phyloP scores from a whole-genome alignment of 2,329 filamentous ascomycete genomes.

The Biscogniauxia marginata region DNA sequence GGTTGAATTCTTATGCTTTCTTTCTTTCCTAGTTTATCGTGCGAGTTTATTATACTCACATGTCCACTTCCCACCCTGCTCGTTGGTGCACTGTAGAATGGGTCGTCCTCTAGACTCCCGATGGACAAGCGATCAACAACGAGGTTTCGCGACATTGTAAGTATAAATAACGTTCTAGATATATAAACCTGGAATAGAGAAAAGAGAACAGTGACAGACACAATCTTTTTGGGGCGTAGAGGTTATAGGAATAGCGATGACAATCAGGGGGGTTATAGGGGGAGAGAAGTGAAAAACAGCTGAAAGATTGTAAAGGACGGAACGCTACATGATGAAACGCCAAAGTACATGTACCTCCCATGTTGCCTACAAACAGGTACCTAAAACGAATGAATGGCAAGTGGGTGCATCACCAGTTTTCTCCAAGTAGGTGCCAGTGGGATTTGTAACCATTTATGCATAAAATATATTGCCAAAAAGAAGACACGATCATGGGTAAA shows the following conservation, averaged over 20 bases:
- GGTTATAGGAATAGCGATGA: not conserved
- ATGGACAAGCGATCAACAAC: constrained; percentile 8
- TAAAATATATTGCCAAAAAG: too few species aligned
- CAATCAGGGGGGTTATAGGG: too few species aligned
- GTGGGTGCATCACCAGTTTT: too few species aligned
- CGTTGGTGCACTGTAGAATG: constrained; percentile 27
- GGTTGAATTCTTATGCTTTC: constrained; percentile 1
- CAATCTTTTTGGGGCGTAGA: not conserved
- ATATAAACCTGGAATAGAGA: not conserved
- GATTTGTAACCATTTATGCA: too few species aligned
- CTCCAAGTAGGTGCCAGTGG: too few species aligned
- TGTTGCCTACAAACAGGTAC: too few species aligned
- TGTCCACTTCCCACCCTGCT: constrained; percentile 22
- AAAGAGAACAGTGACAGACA: not conserved
- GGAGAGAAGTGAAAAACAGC: too few species aligned
- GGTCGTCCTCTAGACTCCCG: constrained; percentile 20
- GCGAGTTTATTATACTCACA: constrained; percentile 14
- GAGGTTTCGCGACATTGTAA: constrained; percentile 7
- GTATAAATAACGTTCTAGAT: not conserved
- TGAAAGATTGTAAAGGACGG: too few species aligned
- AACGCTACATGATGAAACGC: too few species aligned
- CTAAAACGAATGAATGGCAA: too few species aligned
- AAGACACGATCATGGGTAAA: too few species aligned
- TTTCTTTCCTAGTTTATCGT: constrained; percentile 9
- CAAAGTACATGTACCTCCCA: too few species aligned